phyloP scores from a whole-genome alignment of 805 yeast genomes.

The Yarrowia deformans region DNA sequence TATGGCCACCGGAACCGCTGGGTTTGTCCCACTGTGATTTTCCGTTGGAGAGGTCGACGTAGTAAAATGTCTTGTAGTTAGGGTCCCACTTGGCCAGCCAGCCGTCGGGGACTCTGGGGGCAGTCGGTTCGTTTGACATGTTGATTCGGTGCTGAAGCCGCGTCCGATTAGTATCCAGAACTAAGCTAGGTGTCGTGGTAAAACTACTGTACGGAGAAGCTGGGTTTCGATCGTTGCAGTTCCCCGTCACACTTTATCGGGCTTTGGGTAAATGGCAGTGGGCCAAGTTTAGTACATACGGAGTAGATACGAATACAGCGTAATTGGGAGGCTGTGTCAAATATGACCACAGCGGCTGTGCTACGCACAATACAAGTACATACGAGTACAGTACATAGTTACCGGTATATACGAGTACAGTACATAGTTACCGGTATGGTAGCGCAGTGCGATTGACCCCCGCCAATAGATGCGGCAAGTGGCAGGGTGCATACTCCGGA shows the following conservation, averaged over 20 bases:
- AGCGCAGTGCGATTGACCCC: too few species aligned
- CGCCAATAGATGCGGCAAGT: too few species aligned
- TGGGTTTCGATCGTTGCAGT: constrained; percentile 14
- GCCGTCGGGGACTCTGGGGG: constrained; percentile 48
- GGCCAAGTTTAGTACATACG: constrained; percentile 9
- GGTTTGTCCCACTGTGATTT: constrained; percentile 94
- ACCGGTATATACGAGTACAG: too few species aligned
- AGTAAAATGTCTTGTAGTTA: constrained; percentile 73
- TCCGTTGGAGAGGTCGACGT: constrained; percentile 74
- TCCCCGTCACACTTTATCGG: constrained; percentile 23
- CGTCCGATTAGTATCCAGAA: neutral
- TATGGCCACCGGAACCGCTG: constrained; percentile 39
- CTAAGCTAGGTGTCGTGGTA: neutral
- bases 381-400: too few species aligned
- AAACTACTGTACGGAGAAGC: neutral
- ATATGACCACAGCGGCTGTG: constrained; percentile 14
- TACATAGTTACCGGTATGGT: too few species aligned
- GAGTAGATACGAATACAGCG: neutral
- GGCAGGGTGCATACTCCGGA: too few species aligned
- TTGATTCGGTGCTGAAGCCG: neutral
- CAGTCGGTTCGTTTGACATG: constrained; percentile 43
- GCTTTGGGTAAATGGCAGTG: constrained; percentile 11
- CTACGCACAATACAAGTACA: neutral
- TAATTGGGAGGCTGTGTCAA: constrained; percentile 32
- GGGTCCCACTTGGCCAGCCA: constrained; percentile 53